phyloP scores from a whole-genome alignment of 2,329 filamentous ascomycete genomes.

The Hawksworthiomyces lignivorus region DNA sequence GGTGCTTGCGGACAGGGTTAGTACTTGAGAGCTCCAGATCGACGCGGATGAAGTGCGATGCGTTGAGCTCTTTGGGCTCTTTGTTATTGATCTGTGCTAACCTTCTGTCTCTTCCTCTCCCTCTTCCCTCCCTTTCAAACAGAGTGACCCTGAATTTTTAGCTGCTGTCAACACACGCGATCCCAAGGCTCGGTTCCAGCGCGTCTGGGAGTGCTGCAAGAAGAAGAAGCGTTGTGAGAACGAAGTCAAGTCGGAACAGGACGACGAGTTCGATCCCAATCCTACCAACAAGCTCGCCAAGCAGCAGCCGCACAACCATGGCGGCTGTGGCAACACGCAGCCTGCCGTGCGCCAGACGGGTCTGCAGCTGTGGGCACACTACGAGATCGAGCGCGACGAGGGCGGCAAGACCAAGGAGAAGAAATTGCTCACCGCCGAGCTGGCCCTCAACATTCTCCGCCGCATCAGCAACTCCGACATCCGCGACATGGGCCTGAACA shows the following conservation, averaged over 20 bases:
- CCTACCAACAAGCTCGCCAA: constrained; percentile 42
- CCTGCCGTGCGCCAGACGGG: constrained; percentile 83
- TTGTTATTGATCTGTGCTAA: constrained; percentile 49
- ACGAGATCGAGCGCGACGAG: constrained; percentile 74
- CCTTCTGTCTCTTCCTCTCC: constrained; percentile 31
- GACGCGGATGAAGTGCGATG: background rate
- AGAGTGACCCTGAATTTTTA: constrained; percentile 79
- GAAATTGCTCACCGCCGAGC: constrained; percentile 71
- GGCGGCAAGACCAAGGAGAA: constrained; percentile 69
- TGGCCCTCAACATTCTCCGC: constrained; percentile 79
- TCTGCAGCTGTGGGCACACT: constrained; percentile 68
- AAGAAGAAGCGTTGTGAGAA: constrained; percentile 78
- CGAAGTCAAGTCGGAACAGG: constrained; percentile 54
- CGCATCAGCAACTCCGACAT: constrained; percentile 77
- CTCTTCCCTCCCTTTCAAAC: background rate
- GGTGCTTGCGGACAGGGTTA: constrained; percentile 95
- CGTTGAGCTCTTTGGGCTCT: constrained; percentile 36
- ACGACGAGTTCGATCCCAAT: constrained; percentile 55
- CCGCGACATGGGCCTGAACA: constrained; percentile 80
- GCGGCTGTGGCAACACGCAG: constrained; percentile 87
- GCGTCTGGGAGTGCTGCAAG: constrained; percentile 88
- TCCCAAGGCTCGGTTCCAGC: constrained; percentile 88
- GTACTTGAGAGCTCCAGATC: constrained; percentile 44
- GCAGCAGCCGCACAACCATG: constrained; percentile 55
- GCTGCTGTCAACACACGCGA: constrained; percentile 79